A percentile compares a stretch with the other conserved stretches of the same genome.
These are phyloP conservation scores for Corynespora cassiicola DNA, from an alignment of 2,329 filamentous ascomycete species.

Conservation along the genomic window DNA sequence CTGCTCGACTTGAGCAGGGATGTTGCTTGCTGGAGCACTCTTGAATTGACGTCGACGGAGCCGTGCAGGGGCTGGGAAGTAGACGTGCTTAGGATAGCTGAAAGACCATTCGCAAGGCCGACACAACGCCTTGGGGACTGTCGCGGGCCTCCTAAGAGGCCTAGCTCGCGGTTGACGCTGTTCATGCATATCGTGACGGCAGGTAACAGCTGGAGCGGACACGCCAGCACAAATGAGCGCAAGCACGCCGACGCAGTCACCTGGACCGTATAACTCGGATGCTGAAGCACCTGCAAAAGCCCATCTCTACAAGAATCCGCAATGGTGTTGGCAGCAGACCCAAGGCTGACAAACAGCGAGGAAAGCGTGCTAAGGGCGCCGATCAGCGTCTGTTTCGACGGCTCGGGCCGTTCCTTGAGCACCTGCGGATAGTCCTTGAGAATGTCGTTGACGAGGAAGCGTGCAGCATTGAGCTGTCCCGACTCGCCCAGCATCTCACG, in stretches of 20 bases:
- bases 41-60: slow-evolving; percentile 92
- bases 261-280: slow-evolving; percentile 96
- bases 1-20: slow-evolving; percentile 90
- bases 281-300: slow-evolving; percentile 86
- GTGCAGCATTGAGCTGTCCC: slow-evolving; percentile 83
- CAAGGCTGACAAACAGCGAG: slow-evolving; percentile 78
- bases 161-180: slow-evolving; percentile 85
- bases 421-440: slow-evolving; percentile 94
- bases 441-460: slow-evolving; percentile 81
- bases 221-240: slow-evolving; percentile 85
- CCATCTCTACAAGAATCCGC: slow-evolving; percentile 87
- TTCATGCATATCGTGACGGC: slow-evolving; percentile 97
- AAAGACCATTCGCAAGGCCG: slow-evolving; percentile 89
- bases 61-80: slow-evolving; percentile 88
- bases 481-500: slow-evolving; percentile 85
- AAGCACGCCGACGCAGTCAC: slow-evolving; percentile 86
- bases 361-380: slow-evolving; percentile 80
- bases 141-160: slow-evolving; percentile 74
- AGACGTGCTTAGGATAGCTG: slow-evolving; percentile 88
- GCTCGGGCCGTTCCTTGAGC: slow-evolving; percentile 84
- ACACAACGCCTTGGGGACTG: slow-evolving; percentile 84
- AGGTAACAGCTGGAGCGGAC: slow-evolving; percentile 87
- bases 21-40: slow-evolving; percentile 89
- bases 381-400: slow-evolving; percentile 83
- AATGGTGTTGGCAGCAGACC: slow-evolving; percentile 79